These are phyloP conservation scores for Rhizopogon roseolus DNA, from an alignment of 768 basidiomycete species.

Conservation along the genomic window DNA sequence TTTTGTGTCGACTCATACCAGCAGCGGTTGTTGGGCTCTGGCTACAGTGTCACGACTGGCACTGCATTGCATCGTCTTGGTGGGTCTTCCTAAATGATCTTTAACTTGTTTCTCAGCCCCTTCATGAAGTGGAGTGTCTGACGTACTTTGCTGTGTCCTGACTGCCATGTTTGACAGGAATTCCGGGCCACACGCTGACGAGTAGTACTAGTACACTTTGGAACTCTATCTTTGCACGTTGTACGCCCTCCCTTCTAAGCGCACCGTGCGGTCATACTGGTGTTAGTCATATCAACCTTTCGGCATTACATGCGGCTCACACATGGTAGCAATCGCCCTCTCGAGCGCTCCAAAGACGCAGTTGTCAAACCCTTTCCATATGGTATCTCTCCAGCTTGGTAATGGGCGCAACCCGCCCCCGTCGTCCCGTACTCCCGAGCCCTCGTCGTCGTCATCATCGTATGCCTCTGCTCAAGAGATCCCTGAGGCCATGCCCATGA, in stretches of 20 bases:
- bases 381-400: slow-evolving; percentile 38
- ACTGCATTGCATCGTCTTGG: no score
- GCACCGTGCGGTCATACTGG: slow-evolving; percentile 9
- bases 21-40: no score
- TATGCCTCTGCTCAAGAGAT: slow-evolving; percentile 24
- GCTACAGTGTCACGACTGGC: no score
- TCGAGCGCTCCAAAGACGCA: slow-evolving; percentile 32
- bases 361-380: slow-evolving; percentile 40
- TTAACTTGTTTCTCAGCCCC: no score
- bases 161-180: no score
- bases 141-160: no score
- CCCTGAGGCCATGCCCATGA: slow-evolving; percentile 40
- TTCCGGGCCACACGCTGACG: no score
- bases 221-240: slow-evolving; percentile 16
- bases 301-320: slow-evolving; percentile 26
- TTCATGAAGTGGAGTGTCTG: no score
- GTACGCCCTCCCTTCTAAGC: slow-evolving; percentile 8
- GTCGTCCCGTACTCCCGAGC: slow-evolving; percentile 38
- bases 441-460: slow-evolving; percentile 29
- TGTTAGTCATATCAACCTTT: slow-evolving; percentile 13
- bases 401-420: slow-evolving; percentile 27
- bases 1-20: background rate
- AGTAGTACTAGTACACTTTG: no score
- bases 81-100: no score
- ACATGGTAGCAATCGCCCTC: slow-evolving; percentile 44